Evolutionary conservation across 208 protist genomes (phyloP).

Genomic region (Acanthamoeba triangularis): DNA sequence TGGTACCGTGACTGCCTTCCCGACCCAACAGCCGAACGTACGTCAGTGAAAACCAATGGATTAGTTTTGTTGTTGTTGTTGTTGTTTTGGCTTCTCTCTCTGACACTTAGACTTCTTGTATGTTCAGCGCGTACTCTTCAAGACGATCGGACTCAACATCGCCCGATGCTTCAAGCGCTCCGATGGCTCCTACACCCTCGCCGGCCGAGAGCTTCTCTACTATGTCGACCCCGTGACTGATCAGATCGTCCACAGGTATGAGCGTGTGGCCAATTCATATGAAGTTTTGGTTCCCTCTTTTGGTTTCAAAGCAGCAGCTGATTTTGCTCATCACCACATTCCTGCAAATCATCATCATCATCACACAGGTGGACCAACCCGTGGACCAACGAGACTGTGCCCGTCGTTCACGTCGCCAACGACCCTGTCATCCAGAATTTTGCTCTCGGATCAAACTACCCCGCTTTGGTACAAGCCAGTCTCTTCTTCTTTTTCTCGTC

Average conservation of each 20-base stretch:
- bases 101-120: no score
- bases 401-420: constrained; percentile 15
- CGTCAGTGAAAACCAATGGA: no score
- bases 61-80: no score
- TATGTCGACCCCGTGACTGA: neutral
- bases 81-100: no score
- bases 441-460: neutral
- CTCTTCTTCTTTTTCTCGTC: neutral
- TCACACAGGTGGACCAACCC: neutral
- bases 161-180: constrained; percentile 3
- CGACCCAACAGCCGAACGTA: neutral
- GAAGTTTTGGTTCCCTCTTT: no score
- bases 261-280: no score
- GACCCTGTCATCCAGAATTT: neutral
- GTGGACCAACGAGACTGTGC: neutral
- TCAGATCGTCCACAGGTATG: neutral
- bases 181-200: constrained; percentile 9
- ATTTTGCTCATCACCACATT: no score
- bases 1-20: neutral
- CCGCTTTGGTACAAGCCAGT: neutral
- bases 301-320: no score
- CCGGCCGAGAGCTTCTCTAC: constrained; percentile 3
- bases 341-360: no score
- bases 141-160: constrained; percentile 20
- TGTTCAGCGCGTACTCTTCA: neutral